Evolutionary conservation across 2,329 filamentous ascomycete species (phyloP).

Genomic region (Aspergillus glaucus): DNA sequence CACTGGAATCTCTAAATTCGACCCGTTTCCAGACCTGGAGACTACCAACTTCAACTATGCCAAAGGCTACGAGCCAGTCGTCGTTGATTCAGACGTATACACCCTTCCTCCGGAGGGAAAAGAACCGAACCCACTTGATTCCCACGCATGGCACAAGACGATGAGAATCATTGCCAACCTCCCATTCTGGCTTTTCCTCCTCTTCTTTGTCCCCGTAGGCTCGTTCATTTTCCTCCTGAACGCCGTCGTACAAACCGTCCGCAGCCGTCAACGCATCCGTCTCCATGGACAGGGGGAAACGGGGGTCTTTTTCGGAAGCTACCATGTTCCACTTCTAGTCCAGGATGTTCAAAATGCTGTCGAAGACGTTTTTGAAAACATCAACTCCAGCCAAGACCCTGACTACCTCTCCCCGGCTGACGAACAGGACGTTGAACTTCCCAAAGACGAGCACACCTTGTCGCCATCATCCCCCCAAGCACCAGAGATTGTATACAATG

Average conservation of each 20-base stretch:
- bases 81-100: slow-evolving; percentile 55
- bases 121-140: slow-evolving; percentile 18
- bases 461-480: not conserved
- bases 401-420: slow-evolving; percentile 60
- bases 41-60: slow-evolving; percentile 67
- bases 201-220: slow-evolving; percentile 68
- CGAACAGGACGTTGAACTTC: slow-evolving; percentile 26
- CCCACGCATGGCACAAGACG: slow-evolving; percentile 27
- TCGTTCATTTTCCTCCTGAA: slow-evolving; percentile 67
- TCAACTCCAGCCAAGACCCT: slow-evolving; percentile 62
- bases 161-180: slow-evolving; percentile 46
- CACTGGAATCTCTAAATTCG: slow-evolving; percentile 66
- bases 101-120: slow-evolving; percentile 23
- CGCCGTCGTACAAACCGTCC: slow-evolving; percentile 67
- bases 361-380: slow-evolving; percentile 69
- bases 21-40: slow-evolving; percentile 67
- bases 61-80: slow-evolving; percentile 64
- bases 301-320: slow-evolving; percentile 61
- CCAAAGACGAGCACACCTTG: slow-evolving; percentile 7
- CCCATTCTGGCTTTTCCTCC: slow-evolving; percentile 59
- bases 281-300: slow-evolving; percentile 67
- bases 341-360: slow-evolving; percentile 69
- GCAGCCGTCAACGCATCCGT: slow-evolving; percentile 67
- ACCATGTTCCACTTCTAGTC: slow-evolving; percentile 66
- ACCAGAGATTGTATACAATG: not conserved